A percentile compares a stretch with the other conserved stretches of the same genome.
phyloP scores from a whole-genome alignment of 192 early-diverging fungal species.

The Coemansia brasiliensis region DNA sequence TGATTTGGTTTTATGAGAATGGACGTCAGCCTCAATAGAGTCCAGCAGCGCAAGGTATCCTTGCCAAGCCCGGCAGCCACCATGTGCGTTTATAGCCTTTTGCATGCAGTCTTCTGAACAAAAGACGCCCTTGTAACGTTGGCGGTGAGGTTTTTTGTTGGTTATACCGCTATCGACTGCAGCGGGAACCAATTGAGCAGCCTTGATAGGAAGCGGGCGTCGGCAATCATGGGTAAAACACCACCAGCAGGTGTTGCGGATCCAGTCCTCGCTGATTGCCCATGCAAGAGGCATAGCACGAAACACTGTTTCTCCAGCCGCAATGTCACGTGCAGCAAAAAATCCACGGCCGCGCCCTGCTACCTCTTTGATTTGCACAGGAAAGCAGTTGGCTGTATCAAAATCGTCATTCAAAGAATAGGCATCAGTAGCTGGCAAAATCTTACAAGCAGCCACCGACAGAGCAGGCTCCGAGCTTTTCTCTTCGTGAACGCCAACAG shows the following conservation, averaged over 20 bases:
- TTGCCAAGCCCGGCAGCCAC: slow-evolving; percentile 24
- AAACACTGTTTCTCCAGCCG: slow-evolving; percentile 31
- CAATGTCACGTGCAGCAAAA: slow-evolving; percentile 42
- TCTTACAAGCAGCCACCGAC: slow-evolving; percentile 8
- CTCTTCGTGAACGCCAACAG: not conserved
- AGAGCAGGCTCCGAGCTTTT: not conserved
- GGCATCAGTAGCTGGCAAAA: not conserved
- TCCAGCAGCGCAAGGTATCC: slow-evolving; percentile 23
- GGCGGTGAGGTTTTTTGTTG: not conserved
- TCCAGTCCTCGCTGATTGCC: slow-evolving; percentile 42
- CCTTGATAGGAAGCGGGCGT: slow-evolving; percentile 27
- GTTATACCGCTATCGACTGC: not conserved
- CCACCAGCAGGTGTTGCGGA: slow-evolving; percentile 46
- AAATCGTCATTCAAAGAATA: not conserved
- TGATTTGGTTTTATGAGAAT: not conserved
- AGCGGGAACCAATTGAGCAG: not conserved
- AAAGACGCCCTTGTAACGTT: slow-evolving; percentile 35
- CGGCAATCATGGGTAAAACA: slow-evolving; percentile 33
- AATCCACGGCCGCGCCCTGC: slow-evolving; percentile 49
- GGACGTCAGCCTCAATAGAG: slow-evolving; percentile 20
- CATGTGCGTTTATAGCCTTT: slow-evolving; percentile 21
- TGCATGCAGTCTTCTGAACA: slow-evolving; percentile 35
- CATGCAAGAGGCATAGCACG: slow-evolving; percentile 35
- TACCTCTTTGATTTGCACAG: slow-evolving; percentile 29
- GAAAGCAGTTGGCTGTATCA: slow-evolving; percentile 14